Evolutionary conservation across 1,284 basidiomycete genomes (phyloP).

Genomic region (Vanrija humicola): DNA sequence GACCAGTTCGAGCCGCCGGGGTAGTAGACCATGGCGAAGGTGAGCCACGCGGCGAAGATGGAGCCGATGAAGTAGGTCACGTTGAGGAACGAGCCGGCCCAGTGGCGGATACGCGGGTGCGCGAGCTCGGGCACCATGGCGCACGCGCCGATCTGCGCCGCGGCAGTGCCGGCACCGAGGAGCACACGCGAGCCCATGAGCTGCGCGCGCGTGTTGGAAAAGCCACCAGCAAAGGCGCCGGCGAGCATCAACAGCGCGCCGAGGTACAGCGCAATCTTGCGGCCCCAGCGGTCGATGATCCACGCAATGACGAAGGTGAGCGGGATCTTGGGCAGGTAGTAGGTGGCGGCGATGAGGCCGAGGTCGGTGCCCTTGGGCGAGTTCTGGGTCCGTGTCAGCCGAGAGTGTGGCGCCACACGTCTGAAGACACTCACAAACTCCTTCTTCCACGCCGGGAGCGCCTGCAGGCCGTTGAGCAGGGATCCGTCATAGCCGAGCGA

Average conservation of each 20-base stretch:
- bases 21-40: slow-evolving; percentile 37
- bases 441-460: slow-evolving; percentile 22
- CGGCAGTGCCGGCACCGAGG: slow-evolving; percentile 21
- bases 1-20: slow-evolving; percentile 17
- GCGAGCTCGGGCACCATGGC: slow-evolving; percentile 21
- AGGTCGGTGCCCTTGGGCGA: slow-evolving; percentile 7
- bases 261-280: slow-evolving; percentile 22
- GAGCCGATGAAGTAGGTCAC: slow-evolving; percentile 22
- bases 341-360: slow-evolving; percentile 17
- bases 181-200: slow-evolving; percentile 25
- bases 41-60: slow-evolving; percentile 44
- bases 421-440: slow-evolving; percentile 14
- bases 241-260: slow-evolving; percentile 27
- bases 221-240: slow-evolving; percentile 20
- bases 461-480: slow-evolving; percentile 29
- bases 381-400: not conserved
- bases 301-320: slow-evolving; percentile 16
- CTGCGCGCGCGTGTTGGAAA: slow-evolving; percentile 4
- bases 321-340: slow-evolving; percentile 19
- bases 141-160: slow-evolving; percentile 13
- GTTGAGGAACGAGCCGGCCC: slow-evolving; percentile 20
- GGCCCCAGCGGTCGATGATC: slow-evolving; percentile 20
- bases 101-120: slow-evolving; percentile 24
- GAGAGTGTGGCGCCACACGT: not conserved
- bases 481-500: slow-evolving; percentile 27